Percentiles rank a stretch among this genome's conserved stretches.
Evolutionary conservation across 345 rosid species (phyloP).

Genomic region (Euphorbia tirucalli): DNA sequence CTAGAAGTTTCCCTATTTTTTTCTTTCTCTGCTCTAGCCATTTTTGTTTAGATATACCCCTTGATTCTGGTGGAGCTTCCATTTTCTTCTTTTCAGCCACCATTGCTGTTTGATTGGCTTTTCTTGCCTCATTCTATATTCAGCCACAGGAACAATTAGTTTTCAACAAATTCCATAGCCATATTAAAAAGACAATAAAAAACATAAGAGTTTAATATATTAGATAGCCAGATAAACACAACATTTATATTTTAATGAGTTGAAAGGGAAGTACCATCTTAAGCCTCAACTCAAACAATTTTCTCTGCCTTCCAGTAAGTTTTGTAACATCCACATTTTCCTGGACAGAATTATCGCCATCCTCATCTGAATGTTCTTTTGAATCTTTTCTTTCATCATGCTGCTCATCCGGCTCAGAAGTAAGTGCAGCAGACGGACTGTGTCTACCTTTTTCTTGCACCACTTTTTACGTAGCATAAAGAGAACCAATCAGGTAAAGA

Average conservation of each 20-base stretch:
- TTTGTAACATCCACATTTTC: conserved; percentile 49
- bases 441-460: conserved; percentile 34
- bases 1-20: conserved; percentile 83
- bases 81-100: conserved; percentile 84
- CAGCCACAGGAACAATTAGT: conserved; percentile 6
- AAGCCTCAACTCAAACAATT: conserved; percentile 68
- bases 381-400: conserved; percentile 32
- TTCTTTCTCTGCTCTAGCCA: conserved; percentile 90
- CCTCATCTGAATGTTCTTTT: conserved; percentile 46
- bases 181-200: not conserved
- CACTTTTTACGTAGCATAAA: conserved; percentile 31
- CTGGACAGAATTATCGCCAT: conserved; percentile 32
- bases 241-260: not conserved
- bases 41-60: conserved; percentile 89
- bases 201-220: conserved; percentile 6
- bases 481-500: not conserved
- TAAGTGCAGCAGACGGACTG: conserved; percentile 17
- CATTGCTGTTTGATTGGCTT: conserved; percentile 84
- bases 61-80: conserved; percentile 79
- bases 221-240: not conserved
- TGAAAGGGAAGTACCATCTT: conserved; percentile 57
- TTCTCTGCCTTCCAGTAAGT: conserved; percentile 86
- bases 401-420: conserved; percentile 31
- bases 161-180: not conserved
- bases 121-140: conserved; percentile 76